A percentile compares a stretch with the other conserved stretches of the same genome.
phyloP scores from a whole-genome alignment of 2,329 filamentous ascomycete genomes.

The Lecanosticta acicola region DNA sequence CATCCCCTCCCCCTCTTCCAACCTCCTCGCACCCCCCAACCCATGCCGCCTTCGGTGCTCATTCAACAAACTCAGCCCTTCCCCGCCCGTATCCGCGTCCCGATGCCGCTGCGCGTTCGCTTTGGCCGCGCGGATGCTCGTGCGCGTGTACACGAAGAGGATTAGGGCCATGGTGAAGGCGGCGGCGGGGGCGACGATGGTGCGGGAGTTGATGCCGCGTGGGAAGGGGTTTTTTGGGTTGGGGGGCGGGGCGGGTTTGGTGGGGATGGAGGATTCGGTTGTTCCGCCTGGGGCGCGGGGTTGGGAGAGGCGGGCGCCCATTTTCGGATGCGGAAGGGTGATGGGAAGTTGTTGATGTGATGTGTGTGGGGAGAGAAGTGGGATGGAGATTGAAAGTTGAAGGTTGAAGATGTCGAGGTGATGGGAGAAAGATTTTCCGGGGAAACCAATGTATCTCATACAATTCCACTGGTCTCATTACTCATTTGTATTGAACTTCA shows the following conservation, averaged over 20 bases:
- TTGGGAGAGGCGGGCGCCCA: slow-evolving; percentile 45
- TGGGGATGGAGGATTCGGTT: slow-evolving; percentile 36
- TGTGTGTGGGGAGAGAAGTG: neutral
- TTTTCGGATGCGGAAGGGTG: no score
- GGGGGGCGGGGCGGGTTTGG: slow-evolving; percentile 29
- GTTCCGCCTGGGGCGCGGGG: slow-evolving; percentile 40
- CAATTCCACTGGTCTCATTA: no score
- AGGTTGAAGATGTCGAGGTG: neutral
- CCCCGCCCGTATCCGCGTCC: slow-evolving; percentile 50
- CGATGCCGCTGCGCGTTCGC: slow-evolving; percentile 57
- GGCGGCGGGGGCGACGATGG: slow-evolving; percentile 55
- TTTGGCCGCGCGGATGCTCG: slow-evolving; percentile 61
- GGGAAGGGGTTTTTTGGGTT: slow-evolving; percentile 29
- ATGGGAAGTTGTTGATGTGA: no score
- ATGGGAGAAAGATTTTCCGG: neutral
- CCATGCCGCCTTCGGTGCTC: slow-evolving; percentile 52
- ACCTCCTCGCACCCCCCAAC: slow-evolving; percentile 35
- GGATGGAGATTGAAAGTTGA: neutral
- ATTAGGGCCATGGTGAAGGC: slow-evolving; percentile 57
- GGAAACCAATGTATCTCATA: no score
- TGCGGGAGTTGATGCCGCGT: slow-evolving; percentile 33
- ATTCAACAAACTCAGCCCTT: slow-evolving; percentile 47
- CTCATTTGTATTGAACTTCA: no score
- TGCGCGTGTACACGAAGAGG: slow-evolving; percentile 58
- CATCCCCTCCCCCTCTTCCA: slow-evolving; percentile 41